phyloP scores from a whole-genome alignment of 78 protist species.

The Fonticula alba region DNA sequence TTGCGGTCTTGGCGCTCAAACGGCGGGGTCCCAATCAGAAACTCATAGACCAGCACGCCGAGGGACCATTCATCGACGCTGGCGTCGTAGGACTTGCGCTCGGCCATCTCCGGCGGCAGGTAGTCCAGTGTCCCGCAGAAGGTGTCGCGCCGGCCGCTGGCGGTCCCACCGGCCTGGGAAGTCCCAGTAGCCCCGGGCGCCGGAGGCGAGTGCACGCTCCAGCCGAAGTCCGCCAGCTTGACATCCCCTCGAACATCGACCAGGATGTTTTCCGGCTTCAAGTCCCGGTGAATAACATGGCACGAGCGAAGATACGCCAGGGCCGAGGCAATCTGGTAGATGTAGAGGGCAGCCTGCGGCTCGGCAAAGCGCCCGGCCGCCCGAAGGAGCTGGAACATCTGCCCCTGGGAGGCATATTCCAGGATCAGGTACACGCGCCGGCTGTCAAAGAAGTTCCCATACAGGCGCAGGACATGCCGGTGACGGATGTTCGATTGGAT shows the following conservation, averaged over 20 bases:
- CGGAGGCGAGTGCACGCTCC: constrained; percentile 72
- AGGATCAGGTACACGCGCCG: constrained; percentile 61
- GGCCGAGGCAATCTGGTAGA: constrained; percentile 57
- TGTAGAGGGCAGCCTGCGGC: constrained; percentile 34
- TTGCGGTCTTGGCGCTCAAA: constrained; percentile 32
- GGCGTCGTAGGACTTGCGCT: constrained; percentile 41
- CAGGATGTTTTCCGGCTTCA: constrained; percentile 88
- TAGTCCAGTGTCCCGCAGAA: constrained; percentile 90
- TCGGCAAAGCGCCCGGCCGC: constrained; percentile 25
- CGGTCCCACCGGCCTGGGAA: too few species aligned
- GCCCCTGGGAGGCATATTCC: constrained; percentile 91
- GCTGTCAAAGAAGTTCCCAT: constrained; percentile 83
- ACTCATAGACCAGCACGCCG: constrained; percentile 75
- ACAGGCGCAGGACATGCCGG: constrained; percentile 73
- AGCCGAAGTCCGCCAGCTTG: constrained; percentile 95
- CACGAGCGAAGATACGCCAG: constrained; percentile 10
- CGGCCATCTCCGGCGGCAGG: constrained; percentile 86
- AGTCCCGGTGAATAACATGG: constrained; percentile 89
- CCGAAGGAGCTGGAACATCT: constrained; percentile 54
- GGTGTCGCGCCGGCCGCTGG: constrained; percentile 41
- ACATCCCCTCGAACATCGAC: constrained; percentile 41
- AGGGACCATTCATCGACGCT: constrained; percentile 73
- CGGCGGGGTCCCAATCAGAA: constrained; percentile 69
- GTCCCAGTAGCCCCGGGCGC: constrained; percentile 2
- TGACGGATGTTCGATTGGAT: constrained; percentile 80